Percentiles rank a stretch among this genome's conserved stretches.
Conservation (phyloP, 192 early-diverging fungal genomes). For the Coemansia sp. region DNA sequence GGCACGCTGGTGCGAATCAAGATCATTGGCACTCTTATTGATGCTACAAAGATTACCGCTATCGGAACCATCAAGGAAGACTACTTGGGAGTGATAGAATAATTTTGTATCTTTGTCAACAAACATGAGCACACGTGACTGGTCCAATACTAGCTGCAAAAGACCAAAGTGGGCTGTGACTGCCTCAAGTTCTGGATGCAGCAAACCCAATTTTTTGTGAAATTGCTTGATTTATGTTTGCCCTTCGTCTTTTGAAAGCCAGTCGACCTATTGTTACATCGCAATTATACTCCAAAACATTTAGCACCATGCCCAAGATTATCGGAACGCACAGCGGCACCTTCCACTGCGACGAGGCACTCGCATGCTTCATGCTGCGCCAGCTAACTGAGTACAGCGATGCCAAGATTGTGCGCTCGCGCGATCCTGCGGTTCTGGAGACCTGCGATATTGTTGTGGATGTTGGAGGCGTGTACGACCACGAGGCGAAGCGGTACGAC, state of each 20-base stretch:
- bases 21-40: constrained; percentile 85
- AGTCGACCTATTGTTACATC: not conserved
- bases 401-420: constrained; percentile 74
- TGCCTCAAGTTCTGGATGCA: not conserved
- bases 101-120: constrained; percentile 6
- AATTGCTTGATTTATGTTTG: not conserved
- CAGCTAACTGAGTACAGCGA: constrained; percentile 62
- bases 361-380: constrained; percentile 86
- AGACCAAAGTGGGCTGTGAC: not conserved
- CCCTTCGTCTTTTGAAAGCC: not conserved
- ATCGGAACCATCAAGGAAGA: constrained; percentile 98
- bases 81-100: constrained; percentile 80
- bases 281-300: not conserved
- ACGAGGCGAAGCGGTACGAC: constrained; percentile 71
- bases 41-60: constrained; percentile 91
- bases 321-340: constrained; percentile 87
- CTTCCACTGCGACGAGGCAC: constrained; percentile 87
- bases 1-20: constrained; percentile 82
- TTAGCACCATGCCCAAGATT: constrained; percentile 52
- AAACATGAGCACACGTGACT: constrained; percentile 1
- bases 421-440: constrained; percentile 76
- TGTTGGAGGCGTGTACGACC: constrained; percentile 91
- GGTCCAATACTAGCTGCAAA: constrained; percentile 8
- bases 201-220: not conserved
- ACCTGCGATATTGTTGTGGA: constrained; percentile 89